phyloP scores from a whole-genome alignment of 2,329 filamentous ascomycete species.

The Hansfordia pulvinata region DNA sequence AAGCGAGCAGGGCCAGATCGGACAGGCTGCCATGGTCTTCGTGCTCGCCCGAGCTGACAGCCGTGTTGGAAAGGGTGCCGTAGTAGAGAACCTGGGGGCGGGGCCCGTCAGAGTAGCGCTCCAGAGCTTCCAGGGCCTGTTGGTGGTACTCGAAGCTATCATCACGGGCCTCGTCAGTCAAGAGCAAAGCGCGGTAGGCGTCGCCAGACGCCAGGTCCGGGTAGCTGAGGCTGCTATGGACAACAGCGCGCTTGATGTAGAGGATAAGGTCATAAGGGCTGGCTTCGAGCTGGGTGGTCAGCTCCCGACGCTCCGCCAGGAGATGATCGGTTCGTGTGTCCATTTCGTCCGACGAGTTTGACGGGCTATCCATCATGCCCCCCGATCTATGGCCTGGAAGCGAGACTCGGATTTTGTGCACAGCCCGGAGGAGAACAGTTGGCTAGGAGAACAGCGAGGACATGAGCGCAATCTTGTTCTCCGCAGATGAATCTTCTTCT shows the following conservation, averaged over 20 bases:
- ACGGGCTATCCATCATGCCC: background rate
- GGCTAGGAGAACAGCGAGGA: no score
- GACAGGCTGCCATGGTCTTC: conserved; percentile 15
- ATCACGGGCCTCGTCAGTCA: conserved; percentile 68
- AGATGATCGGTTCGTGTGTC: conserved; percentile 27
- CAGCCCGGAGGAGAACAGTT: no score
- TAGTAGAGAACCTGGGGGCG: conserved; percentile 31
- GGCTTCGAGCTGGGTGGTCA: conserved; percentile 39
- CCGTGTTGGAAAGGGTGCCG: conserved; percentile 22
- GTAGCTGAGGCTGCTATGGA: conserved; percentile 66
- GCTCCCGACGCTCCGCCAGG: conserved; percentile 37
- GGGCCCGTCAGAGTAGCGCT: conserved; percentile 20
- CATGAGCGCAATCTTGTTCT: no score
- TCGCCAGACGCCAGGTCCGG: conserved; percentile 83
- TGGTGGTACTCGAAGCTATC: conserved; percentile 77
- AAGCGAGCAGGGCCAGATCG: conserved; percentile 30
- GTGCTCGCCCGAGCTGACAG: background rate
- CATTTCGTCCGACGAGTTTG: conserved; percentile 18
- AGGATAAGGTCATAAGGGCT: conserved; percentile 49
- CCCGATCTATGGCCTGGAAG: no score
- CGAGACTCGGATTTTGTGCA: no score
- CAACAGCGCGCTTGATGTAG: conserved; percentile 54
- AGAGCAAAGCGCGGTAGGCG: conserved; percentile 77
- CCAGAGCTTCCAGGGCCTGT: conserved; percentile 40
- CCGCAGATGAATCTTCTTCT: no score